These are phyloP conservation scores for Daedaleopsis sinensis DNA, from an alignment of 768 basidiomycete genomes.

Conservation along the genomic window DNA sequence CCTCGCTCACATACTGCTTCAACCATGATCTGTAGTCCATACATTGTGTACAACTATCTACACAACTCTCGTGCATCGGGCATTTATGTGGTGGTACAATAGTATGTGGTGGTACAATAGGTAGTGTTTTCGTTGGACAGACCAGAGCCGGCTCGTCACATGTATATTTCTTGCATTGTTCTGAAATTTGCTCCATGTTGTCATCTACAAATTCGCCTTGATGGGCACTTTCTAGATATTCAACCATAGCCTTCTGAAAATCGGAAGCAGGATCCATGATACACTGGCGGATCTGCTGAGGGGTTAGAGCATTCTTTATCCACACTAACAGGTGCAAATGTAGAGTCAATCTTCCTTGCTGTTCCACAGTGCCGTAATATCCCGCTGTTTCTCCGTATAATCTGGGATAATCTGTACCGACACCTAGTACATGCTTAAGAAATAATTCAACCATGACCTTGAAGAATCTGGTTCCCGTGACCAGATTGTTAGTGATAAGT, in stretches of 20 bases:
- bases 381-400: constrained; percentile 21
- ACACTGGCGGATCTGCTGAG: neutral
- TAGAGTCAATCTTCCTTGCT: constrained; percentile 25
- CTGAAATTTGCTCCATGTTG: neutral
- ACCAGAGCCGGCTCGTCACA: neutral
- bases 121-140: neutral
- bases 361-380: constrained; percentile 27
- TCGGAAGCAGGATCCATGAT: constrained; percentile 10
- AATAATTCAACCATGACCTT: constrained; percentile 17
- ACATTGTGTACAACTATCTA: neutral
- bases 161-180: neutral
- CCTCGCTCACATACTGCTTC: neutral
- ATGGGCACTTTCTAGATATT: constrained; percentile 17
- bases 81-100: neutral
- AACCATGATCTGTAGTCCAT: neutral
- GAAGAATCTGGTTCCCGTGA: constrained; percentile 21
- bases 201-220: constrained; percentile 17
- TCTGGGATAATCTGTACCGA: neutral
- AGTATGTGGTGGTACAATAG: too few relatives aligned
- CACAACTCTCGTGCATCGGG: neutral
- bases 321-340: constrained; percentile 12
- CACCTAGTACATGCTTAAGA: constrained; percentile 12
- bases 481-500: constrained; percentile 12
- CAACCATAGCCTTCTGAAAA: constrained; percentile 13
- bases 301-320: neutral